Evolutionary conservation across 768 basidiomycete species (phyloP).

Genomic region (Termitomyces eurrhizus): DNA sequence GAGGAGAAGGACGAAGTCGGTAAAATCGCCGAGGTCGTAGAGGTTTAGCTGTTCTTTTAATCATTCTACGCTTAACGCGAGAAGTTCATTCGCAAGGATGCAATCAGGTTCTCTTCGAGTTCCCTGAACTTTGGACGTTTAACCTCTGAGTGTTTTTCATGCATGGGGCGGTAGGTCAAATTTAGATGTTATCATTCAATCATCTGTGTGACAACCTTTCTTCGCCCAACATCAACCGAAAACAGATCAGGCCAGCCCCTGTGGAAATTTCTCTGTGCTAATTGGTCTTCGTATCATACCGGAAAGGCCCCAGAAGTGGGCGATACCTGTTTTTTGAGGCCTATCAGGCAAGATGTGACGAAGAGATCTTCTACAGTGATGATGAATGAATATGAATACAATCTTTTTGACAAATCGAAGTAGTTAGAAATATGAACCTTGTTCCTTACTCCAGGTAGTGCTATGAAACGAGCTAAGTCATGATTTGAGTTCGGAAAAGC

Average conservation of each 20-base stretch:
- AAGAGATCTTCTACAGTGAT: too few species aligned
- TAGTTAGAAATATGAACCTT: too few species aligned
- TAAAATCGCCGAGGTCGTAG: conserved; percentile 18
- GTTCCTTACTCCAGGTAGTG: too few species aligned
- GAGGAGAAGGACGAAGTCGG: conserved; percentile 16
- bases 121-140: not conserved
- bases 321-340: too few species aligned
- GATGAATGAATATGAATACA: too few species aligned
- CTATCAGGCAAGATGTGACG: not conserved
- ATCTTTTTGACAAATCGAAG: not conserved
- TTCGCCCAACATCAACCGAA: too few species aligned
- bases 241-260: too few species aligned
- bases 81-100: not conserved
- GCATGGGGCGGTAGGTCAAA: not conserved
- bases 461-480: too few species aligned
- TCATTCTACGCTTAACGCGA: conserved; percentile 4
- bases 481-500: too few species aligned
- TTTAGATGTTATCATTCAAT: not conserved
- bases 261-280: too few species aligned
- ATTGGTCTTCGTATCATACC: too few species aligned
- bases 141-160: not conserved
- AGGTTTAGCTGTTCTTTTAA: conserved; percentile 7
- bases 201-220: not conserved
- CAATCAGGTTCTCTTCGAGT: not conserved
- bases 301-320: too few species aligned